phyloP scores from a whole-genome alignment of 2,329 filamentous ascomycete genomes.

The Exophiala sideris region DNA sequence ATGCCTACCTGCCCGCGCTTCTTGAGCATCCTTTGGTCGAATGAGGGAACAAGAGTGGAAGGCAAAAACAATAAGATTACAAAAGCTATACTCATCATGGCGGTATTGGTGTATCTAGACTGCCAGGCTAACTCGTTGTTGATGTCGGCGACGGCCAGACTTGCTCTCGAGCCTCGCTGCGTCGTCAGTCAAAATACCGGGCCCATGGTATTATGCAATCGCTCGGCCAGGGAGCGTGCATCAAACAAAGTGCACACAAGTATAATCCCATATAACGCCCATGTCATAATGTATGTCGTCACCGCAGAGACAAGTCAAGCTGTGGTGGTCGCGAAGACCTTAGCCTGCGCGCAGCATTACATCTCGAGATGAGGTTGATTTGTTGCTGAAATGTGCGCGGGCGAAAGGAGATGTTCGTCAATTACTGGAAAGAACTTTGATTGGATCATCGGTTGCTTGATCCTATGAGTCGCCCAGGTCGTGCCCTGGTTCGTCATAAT shows the following conservation, averaged over 20 bases:
- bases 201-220: slow-evolving; percentile 22
- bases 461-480: slow-evolving; percentile 18
- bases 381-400: slow-evolving; percentile 21
- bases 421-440: slow-evolving; percentile 23
- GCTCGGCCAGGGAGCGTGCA: slow-evolving; percentile 22
- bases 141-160: slow-evolving; percentile 23
- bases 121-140: slow-evolving; percentile 26
- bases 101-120: slow-evolving; percentile 18
- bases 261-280: slow-evolving; percentile 22
- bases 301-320: slow-evolving; percentile 3
- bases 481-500: slow-evolving; percentile 4
- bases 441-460: slow-evolving; percentile 17
- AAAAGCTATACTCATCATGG: slow-evolving; percentile 25
- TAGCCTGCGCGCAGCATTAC: slow-evolving; percentile 15
- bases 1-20: no score
- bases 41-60: slow-evolving; percentile 22
- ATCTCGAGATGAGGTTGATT: slow-evolving; percentile 23
- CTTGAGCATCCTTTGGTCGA: slow-evolving; percentile 12
- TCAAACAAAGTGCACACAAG: slow-evolving; percentile 13
- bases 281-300: slow-evolving; percentile 14
- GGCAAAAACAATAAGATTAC: slow-evolving; percentile 22
- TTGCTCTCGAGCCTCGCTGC: slow-evolving; percentile 21
- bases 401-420: slow-evolving; percentile 24
- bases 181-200: slow-evolving; percentile 18
- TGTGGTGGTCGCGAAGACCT: background rate